phyloP scores from a whole-genome alignment of 345 rosid genomes.

The Ricinus communis region DNA sequence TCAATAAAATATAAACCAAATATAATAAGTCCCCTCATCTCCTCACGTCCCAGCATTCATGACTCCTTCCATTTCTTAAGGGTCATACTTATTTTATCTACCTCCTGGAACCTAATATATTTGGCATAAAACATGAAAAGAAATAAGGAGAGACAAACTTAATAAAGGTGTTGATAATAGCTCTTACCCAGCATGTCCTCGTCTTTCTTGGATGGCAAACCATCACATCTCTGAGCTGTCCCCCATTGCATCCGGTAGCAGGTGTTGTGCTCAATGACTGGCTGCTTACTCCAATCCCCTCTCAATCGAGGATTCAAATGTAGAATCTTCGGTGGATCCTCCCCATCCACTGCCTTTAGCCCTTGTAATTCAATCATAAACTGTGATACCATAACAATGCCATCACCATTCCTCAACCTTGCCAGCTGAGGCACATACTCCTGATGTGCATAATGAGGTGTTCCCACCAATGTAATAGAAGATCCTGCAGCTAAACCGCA shows the following conservation, averaged over 20 bases:
- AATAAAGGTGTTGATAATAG: slow-evolving; percentile 10
- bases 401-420: slow-evolving; percentile 47
- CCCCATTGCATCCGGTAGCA: slow-evolving; percentile 99
- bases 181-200: slow-evolving; percentile 74
- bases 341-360: slow-evolving; percentile 83
- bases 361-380: slow-evolving; percentile 97
- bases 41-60: background rate
- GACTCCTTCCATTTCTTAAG: background rate
- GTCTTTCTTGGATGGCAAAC: slow-evolving; percentile 73
- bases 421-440: slow-evolving; percentile 81
- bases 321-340: slow-evolving; percentile 92
- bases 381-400: slow-evolving; percentile 79
- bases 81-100: background rate
- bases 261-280: slow-evolving; percentile 95
- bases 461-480: slow-evolving; percentile 89
- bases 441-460: slow-evolving; percentile 77
- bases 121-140: background rate
- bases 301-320: slow-evolving; percentile 90
- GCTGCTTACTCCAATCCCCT: slow-evolving; percentile 88
- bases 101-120: background rate
- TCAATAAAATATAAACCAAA: too few relatives aligned
- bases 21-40: too few relatives aligned
- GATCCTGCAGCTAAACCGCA: slow-evolving; percentile 97
- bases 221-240: slow-evolving; percentile 89
- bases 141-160: background rate